Base-by-base conservation (phyloP, 1,284 basidiomycete genomes). In the Athelia sp. region DNA sequence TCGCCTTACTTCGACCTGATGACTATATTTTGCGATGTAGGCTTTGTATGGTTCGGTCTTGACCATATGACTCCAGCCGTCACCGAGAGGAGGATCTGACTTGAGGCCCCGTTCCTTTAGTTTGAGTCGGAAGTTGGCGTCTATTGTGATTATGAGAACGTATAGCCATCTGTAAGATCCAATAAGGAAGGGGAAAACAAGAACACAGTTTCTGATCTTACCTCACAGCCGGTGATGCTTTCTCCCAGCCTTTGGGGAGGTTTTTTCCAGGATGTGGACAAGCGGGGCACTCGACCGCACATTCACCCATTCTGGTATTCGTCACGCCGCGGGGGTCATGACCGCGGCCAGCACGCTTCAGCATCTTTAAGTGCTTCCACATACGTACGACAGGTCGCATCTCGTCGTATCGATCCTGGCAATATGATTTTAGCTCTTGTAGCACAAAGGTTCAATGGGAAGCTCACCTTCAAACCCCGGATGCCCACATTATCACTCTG, bases 101-200 rank as follows among this genome's bases (percentile, higher is more conserved):
- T 22, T 35, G 4, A 57, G 26, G 19, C 34, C 50, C 6, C 43
- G 21, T 11, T 52, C 34, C 18, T 51, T 52, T 42, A 44, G 31
- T 45, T 58, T 60, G 3, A 62, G 52, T 1, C 52, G 47, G 24
- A 66, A 66, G 46, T 66, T 66, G 6, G 62, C 65, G 35, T 58
- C 49, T 3, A 49, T 48, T 3, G 45, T 46, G 1, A 56, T 9
- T 17, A 51, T 47, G 10, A 51, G 17, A 6, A 14, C 19, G 43
- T 56, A 49, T 1, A 56, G 34, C 46, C 52, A 59, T 10, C 52
- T 54, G n/a, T 13, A 21, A 24, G 9, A 14, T 32, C 26, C 24
- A 47, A 40, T 40, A 40, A n/a, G 6, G 36, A 4, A 8, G 36
- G 19, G 6, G 36, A n/a, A 8, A n/a, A 6, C 4, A n/a, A 6